These are phyloP conservation scores for Epithele typhae DNA, from an alignment of 768 basidiomycete genomes.

Conservation along the genomic window DNA sequence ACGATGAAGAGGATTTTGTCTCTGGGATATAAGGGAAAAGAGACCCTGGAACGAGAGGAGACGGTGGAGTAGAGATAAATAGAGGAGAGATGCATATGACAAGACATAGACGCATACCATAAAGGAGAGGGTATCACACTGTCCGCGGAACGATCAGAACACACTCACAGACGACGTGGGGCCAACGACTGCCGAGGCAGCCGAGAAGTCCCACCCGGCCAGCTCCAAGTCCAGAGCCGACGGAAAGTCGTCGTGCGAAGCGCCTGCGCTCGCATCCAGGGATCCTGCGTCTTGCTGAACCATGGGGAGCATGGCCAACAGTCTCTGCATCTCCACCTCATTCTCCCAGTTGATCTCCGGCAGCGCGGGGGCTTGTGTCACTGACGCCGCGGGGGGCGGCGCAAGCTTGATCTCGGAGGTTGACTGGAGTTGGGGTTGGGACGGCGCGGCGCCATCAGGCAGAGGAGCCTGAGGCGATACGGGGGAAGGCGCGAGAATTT, in stretches of 20 bases:
- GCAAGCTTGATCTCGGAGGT: constrained; percentile 14
- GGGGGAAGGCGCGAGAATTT: constrained; percentile 58
- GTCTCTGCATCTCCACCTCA: constrained; percentile 58
- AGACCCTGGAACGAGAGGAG: constrained; percentile 16
- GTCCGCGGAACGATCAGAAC: constrained; percentile 17
- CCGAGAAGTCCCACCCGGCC: constrained; percentile 21
- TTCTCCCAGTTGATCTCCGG: constrained; percentile 28
- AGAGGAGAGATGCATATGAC: constrained; percentile 11
- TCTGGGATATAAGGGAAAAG: constrained; percentile 2
- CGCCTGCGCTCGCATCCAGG: constrained; percentile 11
- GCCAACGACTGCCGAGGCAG: constrained; percentile 11
- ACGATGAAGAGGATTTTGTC: constrained; percentile 2
- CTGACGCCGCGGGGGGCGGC: constrained; percentile 20
- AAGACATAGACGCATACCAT: constrained; percentile 8
- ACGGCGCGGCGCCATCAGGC: constrained; percentile 23
- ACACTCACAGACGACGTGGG: constrained; percentile 18
- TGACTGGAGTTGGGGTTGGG: constrained; percentile 14
- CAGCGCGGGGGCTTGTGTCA: constrained; percentile 15
- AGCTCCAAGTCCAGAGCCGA: constrained; percentile 29
- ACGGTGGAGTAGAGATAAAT: constrained; percentile 9
- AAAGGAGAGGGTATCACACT: not conserved
- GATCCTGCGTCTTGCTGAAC: constrained; percentile 24
- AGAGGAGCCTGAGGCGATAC: constrained; percentile 29
- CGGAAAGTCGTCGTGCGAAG: constrained; percentile 18
- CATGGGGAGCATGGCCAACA: constrained; percentile 49